Conservation (phyloP, 208 protist species). For the Vickermania ingenoplastis region DNA sequence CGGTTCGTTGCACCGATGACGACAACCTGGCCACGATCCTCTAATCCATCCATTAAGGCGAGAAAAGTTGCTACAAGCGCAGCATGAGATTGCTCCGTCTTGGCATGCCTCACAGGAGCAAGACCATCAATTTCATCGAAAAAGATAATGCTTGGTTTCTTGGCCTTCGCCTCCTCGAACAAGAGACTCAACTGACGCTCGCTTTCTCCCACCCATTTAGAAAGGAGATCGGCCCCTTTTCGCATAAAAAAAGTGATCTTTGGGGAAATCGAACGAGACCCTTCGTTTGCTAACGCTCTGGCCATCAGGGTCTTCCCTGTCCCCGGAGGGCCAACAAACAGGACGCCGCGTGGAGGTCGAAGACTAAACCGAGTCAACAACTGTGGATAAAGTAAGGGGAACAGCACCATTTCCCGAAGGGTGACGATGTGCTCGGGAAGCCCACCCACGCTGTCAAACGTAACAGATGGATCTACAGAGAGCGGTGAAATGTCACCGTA, state of each 20-base stretch:
- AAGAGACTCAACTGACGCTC: conserved; percentile 95
- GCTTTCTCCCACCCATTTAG: conserved; percentile 98
- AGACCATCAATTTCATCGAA: conserved; percentile 99
- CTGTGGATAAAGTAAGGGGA: conserved; percentile 68
- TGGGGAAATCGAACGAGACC: conserved; percentile 83
- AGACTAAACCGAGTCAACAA: conserved; percentile 46
- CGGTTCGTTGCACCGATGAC: conserved; percentile 94
- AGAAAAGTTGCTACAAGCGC: conserved; percentile 89
- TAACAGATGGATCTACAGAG: conserved; percentile 36
- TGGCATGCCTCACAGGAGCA: conserved; percentile 61
- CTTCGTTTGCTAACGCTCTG: conserved; percentile 98
- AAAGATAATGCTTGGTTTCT: conserved; percentile 98
- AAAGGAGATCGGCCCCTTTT: conserved; percentile 95
- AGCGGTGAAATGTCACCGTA: conserved; percentile 66
- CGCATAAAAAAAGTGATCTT: conserved; percentile 95
- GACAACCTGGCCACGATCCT: conserved; percentile 87
- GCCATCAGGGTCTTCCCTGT: conserved; percentile 99
- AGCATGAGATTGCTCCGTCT: conserved; percentile 73
- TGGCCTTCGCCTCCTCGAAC: conserved; percentile 95
- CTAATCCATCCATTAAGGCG: conserved; percentile 92
- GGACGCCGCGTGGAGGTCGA: conserved; percentile 92
- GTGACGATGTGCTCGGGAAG: conserved; percentile 63
- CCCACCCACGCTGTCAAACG: conserved; percentile 76
- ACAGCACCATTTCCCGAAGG: conserved; percentile 76
- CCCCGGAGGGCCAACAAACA: conserved; percentile 99